Conservation (phyloP, 345 rosid species). For the Dimocarpus longan region DNA sequence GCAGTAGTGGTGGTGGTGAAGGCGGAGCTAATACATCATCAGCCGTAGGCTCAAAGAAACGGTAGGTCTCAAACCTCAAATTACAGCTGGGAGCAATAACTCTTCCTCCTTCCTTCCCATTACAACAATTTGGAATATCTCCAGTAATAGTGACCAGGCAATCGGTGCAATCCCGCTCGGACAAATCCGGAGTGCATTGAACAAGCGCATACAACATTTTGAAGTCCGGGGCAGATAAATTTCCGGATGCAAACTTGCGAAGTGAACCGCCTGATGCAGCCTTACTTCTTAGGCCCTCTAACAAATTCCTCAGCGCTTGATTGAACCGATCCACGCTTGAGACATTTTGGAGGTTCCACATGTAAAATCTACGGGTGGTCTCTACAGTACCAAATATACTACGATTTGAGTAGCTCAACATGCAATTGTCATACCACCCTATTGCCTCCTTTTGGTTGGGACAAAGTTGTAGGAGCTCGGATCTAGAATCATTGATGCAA, state of each 20-base stretch:
- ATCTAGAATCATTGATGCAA: constrained; percentile 34
- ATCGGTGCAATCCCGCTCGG: constrained; percentile 9
- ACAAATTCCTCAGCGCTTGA: background rate
- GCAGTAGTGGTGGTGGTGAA: background rate
- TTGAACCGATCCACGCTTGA: constrained; percentile 11
- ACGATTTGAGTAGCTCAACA: constrained; percentile 29
- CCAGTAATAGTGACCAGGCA: constrained; percentile 19
- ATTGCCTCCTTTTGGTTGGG: constrained; percentile 24
- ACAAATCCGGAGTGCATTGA: constrained; percentile 50
- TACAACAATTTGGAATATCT: constrained; percentile 13
- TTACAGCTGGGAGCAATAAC: constrained; percentile 29
- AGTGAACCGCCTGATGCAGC: constrained; percentile 30
- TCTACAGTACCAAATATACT: background rate
- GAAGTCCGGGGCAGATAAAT: background rate
- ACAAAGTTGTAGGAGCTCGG: constrained; percentile 13
- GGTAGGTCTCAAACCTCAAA: constrained; percentile 37
- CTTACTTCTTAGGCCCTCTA: constrained; percentile 2
- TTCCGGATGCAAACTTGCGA: constrained; percentile 28
- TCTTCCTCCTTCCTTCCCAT: constrained; percentile 26
- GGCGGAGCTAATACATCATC: background rate
- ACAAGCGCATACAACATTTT: constrained; percentile 30
- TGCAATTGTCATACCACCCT: constrained; percentile 22
- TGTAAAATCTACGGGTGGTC: background rate
- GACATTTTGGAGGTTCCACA: background rate
- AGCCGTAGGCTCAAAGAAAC: constrained; percentile 18